Evolutionary conservation across 2,329 filamentous ascomycete species (phyloP), one percentile per base, ranked within the genome.

Genomic region (Berkeleyomyces rouxiae): DNA sequence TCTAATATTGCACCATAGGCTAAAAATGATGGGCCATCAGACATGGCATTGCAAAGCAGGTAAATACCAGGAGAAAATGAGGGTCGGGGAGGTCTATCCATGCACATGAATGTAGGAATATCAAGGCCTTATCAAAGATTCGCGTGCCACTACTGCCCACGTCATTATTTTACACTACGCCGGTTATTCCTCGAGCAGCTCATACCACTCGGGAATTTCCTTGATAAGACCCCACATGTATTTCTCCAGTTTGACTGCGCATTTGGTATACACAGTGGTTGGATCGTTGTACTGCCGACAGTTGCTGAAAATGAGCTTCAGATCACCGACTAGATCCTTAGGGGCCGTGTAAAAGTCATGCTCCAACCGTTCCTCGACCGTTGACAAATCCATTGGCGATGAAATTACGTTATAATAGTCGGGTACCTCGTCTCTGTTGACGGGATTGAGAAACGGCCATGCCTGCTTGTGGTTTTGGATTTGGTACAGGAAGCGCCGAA

Each of bases 381-480:
- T 96, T 58, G 83, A 86, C 58, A 96, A 78, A 71, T 96, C 93
- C 93, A 99, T 99, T 43, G 93, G 93, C 72, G 96, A 88, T 71
- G 91, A 91, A 77, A 99, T 99, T 65, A 97, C 91, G 65, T 96
- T 90, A 77, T 97, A 97, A 75, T 99, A 99, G 72, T 99, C 93
- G n/a, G 90, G 85, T 0, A 99, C 93, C 67, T 97, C 93, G 69
- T 99, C 93, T 67, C 87, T 85, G 72, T 95, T 96, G 67, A 99
- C 93, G 0, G 93, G 92, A 36, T 90, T 83, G 40, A 93, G 81
- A 77, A 99, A 99, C 0, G 93, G 93, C 93, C 93, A 99, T 0
- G 90, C 88, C 6, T 88, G 86, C 68, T 85, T 85, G 74, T 96
- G 90, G 71, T 96, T 97, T 72, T 97, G 91, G 73, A 97, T 83